These are phyloP conservation scores for Crataegus laevigata DNA, from an alignment of 306 rosid genomes.

Conservation along the genomic window DNA sequence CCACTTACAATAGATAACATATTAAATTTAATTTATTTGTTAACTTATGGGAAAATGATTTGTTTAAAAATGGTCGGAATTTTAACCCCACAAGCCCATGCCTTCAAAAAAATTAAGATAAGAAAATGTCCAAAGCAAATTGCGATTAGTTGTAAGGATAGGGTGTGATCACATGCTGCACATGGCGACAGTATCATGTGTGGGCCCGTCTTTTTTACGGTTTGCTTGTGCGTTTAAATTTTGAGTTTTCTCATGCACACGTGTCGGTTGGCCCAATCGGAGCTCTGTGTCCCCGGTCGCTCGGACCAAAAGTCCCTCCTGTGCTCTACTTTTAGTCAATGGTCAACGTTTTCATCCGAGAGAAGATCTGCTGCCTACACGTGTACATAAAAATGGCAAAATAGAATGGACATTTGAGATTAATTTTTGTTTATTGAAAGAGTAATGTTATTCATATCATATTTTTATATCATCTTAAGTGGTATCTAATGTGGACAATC, in stretches of 20 bases:
- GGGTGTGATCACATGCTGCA: constrained; percentile 22
- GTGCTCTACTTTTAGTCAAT: constrained; percentile 3
- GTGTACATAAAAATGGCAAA: neutral
- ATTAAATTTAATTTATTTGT: neutral
- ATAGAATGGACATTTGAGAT: neutral
- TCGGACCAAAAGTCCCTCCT: constrained; percentile 15
- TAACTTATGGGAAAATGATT: neutral
- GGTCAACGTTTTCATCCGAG: neutral
- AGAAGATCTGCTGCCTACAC: constrained; percentile 6
- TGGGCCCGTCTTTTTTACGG: neutral
- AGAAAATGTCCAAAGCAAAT: neutral
- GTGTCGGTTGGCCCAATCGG: constrained; percentile 10
- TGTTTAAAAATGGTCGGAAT: neutral
- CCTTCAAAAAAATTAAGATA: neutral
- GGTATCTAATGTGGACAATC: too few species aligned
- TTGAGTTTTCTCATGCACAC: constrained; percentile 10
- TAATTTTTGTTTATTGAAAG: neutral
- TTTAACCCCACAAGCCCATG: neutral
- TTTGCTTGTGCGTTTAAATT: neutral
- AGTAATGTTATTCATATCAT: too few species aligned
- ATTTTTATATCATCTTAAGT: too few species aligned
- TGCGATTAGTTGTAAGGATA: neutral
- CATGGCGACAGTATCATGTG: constrained; percentile 2
- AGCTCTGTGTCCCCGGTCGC: constrained; percentile 5
- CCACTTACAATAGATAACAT: neutral